Percentiles rank a stretch among this genome's conserved stretches.
phyloP scores from a whole-genome alignment of 2,329 filamentous ascomycete genomes.

The Nothophaeocryptopus gaeumannii region DNA sequence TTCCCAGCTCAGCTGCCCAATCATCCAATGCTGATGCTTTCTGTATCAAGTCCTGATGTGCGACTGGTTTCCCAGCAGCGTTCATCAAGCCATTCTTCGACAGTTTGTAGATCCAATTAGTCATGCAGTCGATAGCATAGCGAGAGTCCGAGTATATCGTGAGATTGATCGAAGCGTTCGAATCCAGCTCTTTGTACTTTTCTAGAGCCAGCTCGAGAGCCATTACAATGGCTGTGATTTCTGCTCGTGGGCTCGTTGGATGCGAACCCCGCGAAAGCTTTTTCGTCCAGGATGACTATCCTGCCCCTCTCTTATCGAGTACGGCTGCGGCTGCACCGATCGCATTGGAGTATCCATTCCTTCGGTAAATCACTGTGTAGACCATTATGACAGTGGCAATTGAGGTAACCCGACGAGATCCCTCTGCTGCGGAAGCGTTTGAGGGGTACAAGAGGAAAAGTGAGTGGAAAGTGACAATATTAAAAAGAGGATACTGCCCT shows the following conservation, averaged over 20 bases:
- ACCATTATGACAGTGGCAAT: conserved; percentile 1
- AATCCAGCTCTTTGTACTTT: background rate
- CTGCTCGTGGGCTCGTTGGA: conserved; percentile 17
- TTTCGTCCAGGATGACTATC: background rate
- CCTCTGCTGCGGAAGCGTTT: no score
- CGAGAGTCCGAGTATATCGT: conserved; percentile 13
- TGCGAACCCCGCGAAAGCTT: background rate
- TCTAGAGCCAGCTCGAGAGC: conserved; percentile 4
- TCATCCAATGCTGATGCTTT: conserved; percentile 6
- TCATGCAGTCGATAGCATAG: conserved; percentile 16
- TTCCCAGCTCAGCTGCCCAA: conserved; percentile 1
- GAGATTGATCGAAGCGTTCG: background rate
- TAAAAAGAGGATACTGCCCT: no score
- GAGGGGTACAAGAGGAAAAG: no score
- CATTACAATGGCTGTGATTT: conserved; percentile 14
- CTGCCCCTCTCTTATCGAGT: background rate
- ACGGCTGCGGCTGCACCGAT: conserved; percentile 14
- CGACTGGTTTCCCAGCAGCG: conserved; percentile 2
- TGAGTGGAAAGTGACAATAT: no score
- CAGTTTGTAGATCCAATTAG: conserved; percentile 12
- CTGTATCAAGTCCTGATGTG: conserved; percentile 10
- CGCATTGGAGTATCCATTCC: conserved; percentile 9
- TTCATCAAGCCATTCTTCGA: conserved; percentile 10
- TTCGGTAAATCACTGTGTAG: conserved; percentile 14
- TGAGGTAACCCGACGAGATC: no score